A percentile compares a stretch with the other conserved stretches of the same genome.
These are phyloP conservation scores for Aeschynomene evenia DNA, from an alignment of 306 rosid genomes.

Conservation along the genomic window DNA sequence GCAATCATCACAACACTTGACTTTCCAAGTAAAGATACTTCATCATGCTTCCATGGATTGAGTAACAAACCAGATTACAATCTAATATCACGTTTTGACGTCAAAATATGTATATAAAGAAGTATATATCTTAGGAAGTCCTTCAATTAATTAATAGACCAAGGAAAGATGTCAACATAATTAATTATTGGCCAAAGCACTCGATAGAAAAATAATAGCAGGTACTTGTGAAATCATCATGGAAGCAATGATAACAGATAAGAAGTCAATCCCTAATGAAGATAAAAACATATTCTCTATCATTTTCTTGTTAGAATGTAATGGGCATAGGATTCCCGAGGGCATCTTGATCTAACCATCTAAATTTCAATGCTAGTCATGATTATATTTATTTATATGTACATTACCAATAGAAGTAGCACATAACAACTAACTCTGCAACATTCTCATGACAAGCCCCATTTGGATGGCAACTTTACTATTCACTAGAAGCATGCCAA, in stretches of 20 bases:
- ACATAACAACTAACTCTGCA: constrained; percentile 16
- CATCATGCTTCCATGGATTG: too few species aligned
- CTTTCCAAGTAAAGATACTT: constrained; percentile 26
- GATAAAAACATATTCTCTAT: constrained; percentile 48
- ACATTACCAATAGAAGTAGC: constrained; percentile 26
- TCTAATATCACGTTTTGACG: too few species aligned
- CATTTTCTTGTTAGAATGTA: constrained; percentile 27
- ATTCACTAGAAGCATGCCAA: constrained; percentile 40
- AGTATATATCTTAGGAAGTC: neutral
- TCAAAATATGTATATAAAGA: too few species aligned
- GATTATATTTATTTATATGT: constrained; percentile 53
- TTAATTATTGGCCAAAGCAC: constrained; percentile 38
- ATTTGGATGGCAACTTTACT: constrained; percentile 25
- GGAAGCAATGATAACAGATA: constrained; percentile 54
- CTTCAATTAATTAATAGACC: neutral
- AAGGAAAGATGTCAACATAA: constrained; percentile 44
- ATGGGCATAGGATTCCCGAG: constrained; percentile 70
- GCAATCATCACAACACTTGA: constrained; percentile 37
- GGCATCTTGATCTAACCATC: constrained; percentile 46
- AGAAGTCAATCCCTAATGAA: constrained; percentile 67
- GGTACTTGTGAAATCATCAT: constrained; percentile 49
- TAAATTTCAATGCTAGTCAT: constrained; percentile 53
- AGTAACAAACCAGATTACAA: too few species aligned
- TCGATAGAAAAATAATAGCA: constrained; percentile 35
- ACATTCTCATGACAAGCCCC: constrained; percentile 26